Evolutionary conservation across 179 eudicot species (phyloP), one percentile per base, ranked within the genome.

Genomic region (Heliamphora pulchella): DNA sequence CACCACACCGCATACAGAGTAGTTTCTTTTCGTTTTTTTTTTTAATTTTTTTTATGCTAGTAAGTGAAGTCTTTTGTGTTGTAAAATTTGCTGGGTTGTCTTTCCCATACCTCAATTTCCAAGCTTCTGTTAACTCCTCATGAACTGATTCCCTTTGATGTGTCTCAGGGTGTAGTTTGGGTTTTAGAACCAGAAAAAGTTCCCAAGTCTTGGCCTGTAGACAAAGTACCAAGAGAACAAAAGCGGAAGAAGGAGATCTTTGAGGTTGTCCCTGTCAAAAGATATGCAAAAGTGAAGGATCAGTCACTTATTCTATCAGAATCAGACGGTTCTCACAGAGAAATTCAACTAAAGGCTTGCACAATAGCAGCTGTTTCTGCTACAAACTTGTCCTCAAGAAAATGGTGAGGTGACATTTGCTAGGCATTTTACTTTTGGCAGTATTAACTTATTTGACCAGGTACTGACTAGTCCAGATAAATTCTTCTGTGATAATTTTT

Each of bases 351-450:
- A 62, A 88, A 85, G 81, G 91, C 93, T 78, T 96, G 97, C 85
- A 82, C 78, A 71, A 83, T 92, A 58, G 87, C 82, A 70, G 94
- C 99, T 79, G 97, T 96, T 88, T 96, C 99, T 75, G 98, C 97
- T 43, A 82, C 99, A 63, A 75, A 78, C 74, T 66, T 88, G 82
- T 82, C 96, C 73, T 80, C 98, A 46, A 92, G 89, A 87, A 96
- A 96, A 87, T 96, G 99, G 99, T 94, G 81, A 83, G 82, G 18
- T 65, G 50, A 18, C 62, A 9, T 75, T 78, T 53, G 57, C 14
- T 50, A 74, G 74, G 61, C 44, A 75, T 5, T 61, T 22, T 81
- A 31, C 9, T 80, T 61, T 73, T 31, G 9, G 31, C 54, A 61
- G 59, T 70, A 61, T 43, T 43, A 61, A 44, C 59, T 76, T 69